Conservation (phyloP, 176 grass and related monocot genomes). For the Chrysopogon serrulatus region DNA sequence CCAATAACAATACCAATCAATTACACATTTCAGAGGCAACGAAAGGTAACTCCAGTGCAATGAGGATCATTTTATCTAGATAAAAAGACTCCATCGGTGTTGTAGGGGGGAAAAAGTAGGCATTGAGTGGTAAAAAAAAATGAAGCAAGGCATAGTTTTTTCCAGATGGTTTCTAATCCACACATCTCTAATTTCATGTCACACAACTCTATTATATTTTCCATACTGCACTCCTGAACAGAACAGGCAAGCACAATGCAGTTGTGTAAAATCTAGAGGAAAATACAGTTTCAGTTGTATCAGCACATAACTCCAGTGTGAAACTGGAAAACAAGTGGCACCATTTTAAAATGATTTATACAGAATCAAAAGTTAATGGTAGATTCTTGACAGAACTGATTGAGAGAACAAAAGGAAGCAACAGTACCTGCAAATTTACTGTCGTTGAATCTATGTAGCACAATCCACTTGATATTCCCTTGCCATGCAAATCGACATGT, state of each 20-base stretch:
- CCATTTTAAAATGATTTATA: background rate
- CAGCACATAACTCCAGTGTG: background rate
- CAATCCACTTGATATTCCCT: constrained; percentile 69
- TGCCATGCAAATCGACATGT: constrained; percentile 49
- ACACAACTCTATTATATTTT: background rate
- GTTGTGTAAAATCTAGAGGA: background rate
- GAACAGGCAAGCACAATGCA: background rate
- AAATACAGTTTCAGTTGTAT: background rate
- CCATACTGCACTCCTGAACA: background rate
- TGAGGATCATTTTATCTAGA: background rate
- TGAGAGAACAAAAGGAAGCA: constrained; percentile 3
- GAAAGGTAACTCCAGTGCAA: background rate
- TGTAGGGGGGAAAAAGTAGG: background rate
- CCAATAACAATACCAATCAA: background rate
- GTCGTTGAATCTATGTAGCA: constrained; percentile 72
- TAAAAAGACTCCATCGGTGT: background rate
- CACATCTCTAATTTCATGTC: background rate
- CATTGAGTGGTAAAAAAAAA: background rate
- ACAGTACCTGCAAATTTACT: constrained; percentile 76
- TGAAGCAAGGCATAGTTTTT: background rate
- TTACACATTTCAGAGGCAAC: background rate
- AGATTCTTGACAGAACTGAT: background rate
- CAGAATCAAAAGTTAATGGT: background rate
- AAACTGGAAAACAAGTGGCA: background rate
- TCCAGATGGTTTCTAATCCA: background rate